A percentile compares a stretch with the other conserved stretches of the same genome.
Conservation (phyloP, 148 eudicot species). For the Cornus controversa region DNA sequence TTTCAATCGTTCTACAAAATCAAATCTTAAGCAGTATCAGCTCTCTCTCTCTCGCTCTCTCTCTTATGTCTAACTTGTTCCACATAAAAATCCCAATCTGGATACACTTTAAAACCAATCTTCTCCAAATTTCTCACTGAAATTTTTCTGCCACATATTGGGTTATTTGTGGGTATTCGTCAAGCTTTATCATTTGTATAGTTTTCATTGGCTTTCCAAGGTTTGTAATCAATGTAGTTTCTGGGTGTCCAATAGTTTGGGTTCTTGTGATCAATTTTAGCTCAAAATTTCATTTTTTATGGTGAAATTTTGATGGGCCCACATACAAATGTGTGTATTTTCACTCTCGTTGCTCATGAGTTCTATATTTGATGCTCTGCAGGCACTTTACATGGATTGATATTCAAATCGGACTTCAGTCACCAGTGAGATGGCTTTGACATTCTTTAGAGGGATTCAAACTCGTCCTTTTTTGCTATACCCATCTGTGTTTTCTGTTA, state of each 20-base stretch:
- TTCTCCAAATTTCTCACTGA: no score
- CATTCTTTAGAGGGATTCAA: conserved; percentile 68
- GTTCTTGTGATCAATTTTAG: background rate
- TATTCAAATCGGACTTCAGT: conserved; percentile 29
- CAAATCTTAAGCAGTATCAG: no score
- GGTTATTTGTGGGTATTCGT: background rate
- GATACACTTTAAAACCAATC: no score
- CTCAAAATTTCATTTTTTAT: background rate
- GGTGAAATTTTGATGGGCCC: no score
- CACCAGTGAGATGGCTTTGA: conserved; percentile 54
- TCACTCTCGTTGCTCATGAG: background rate
- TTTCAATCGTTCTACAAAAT: no score
- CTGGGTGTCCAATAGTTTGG: conserved; percentile 1
- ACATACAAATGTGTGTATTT: background rate
- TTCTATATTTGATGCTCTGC: conserved; percentile 14
- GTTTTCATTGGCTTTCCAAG: background rate
- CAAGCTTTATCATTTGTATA: background rate
- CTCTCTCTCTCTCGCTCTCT: no score
- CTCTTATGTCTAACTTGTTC: no score
- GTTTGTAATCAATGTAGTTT: background rate
- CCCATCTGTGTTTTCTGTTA: conserved; percentile 48
- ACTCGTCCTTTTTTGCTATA: conserved; percentile 42
- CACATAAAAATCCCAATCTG: no score
- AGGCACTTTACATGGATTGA: conserved; percentile 23
- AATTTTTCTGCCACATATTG: background rate